A percentile compares a stretch with the other conserved stretches of the same genome.
Evolutionary conservation across 148 eudicot genomes (phyloP).

Genomic region (Dysphania ambrosioides): DNA sequence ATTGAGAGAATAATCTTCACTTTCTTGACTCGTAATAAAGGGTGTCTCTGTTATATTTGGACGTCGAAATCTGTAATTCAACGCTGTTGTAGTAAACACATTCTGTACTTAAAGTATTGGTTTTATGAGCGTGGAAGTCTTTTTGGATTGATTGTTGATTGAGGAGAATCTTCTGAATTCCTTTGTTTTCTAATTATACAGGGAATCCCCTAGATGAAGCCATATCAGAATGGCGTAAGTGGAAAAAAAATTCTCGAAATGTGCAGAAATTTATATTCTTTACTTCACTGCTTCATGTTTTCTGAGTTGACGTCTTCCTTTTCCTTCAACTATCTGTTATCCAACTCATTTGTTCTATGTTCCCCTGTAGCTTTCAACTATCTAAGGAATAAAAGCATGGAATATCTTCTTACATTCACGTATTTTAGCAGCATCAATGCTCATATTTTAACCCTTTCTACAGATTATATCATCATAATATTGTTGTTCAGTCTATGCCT

Average conservation of each 20-base stretch:
- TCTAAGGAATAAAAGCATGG: constrained; percentile 18
- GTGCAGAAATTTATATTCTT: constrained; percentile 19
- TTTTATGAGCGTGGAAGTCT: not conserved
- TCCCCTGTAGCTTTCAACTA: constrained; percentile 23
- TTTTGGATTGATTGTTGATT: not conserved
- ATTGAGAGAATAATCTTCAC: not conserved
- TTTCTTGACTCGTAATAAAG: not conserved
- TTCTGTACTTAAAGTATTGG: not conserved
- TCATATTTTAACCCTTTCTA: constrained; percentile 1
- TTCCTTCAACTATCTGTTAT: constrained; percentile 10
- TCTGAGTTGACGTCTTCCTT: not conserved
- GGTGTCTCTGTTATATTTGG: not conserved
- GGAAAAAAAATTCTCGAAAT: not conserved
- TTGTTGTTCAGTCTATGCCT: not conserved
- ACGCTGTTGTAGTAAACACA: not conserved
- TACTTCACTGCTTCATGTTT: constrained; percentile 6
- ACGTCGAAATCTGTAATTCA: not conserved
- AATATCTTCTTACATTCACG: constrained; percentile 8
- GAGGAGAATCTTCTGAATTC: not conserved
- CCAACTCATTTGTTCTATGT: constrained; percentile 12
- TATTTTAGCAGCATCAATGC: not conserved
- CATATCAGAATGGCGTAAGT: constrained; percentile 5
- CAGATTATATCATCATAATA: constrained; percentile 13
- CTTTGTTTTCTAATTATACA: not conserved
- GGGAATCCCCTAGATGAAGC: not conserved